Evolutionary conservation across 2,329 filamentous ascomycete genomes (phyloP), one percentile per base, ranked within the genome.

Genomic region (Bretziella fagacearum): DNA sequence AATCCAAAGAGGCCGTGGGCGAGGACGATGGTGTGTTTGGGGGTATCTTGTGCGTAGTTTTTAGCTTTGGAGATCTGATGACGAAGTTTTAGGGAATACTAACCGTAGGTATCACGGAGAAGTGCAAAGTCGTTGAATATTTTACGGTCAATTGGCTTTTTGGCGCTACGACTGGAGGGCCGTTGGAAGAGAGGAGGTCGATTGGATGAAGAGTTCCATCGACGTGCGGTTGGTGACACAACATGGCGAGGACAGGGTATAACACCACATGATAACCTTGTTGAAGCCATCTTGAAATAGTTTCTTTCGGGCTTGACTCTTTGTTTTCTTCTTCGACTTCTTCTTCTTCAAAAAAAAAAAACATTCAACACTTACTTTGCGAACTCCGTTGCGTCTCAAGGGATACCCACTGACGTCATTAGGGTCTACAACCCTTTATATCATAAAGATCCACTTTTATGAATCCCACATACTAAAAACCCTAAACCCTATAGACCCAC

Each of bases 1-100:
- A 79, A 81, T 54, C 77, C 77, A 44, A 80, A 63, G 42, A 81
- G 65, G 48, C 77, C 77, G 55, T 80, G 77, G 45, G 76, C 75
- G 27, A 81, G 70, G 46, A 80, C 74, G 47, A 81, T 70, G 37
- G 76, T 74, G 53, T 78, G 56, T 54, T 71, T 72, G 2, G 76
- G 75, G 17, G 46, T 42, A n/a, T n/a, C n/a, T 17, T 44, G 50
- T 53, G 29, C 32, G 13, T 5, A 18, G 6, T 27, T 2, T 29
- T 43, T 48, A 48, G 18, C 23, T 20, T 6, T 17, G 15, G 15
- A 5, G 22, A 18, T 22, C 11, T 27, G 39, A 10, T 27, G 20
- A 40, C 17, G 40, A 20, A 22, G 8, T 13, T 1, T n/a, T 30
- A 6, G 29, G 18, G 11, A 11, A 3, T n/a, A 40, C 45, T 23